Evolutionary conservation across 495 filamentous ascomycete genomes (phyloP).

Genomic region (Astrothelium subdiscretum): DNA sequence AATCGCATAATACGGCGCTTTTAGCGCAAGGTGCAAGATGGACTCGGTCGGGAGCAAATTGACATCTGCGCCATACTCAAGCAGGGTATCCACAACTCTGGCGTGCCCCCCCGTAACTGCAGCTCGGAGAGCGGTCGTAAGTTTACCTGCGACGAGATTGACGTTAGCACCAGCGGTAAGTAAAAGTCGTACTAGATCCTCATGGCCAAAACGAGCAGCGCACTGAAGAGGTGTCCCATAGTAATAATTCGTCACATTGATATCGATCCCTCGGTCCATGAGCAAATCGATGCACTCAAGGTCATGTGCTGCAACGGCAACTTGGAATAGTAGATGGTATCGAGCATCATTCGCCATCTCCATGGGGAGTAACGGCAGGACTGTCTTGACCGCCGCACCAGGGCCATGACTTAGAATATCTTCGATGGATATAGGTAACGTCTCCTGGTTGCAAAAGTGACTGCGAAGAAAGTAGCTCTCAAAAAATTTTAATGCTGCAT

Average conservation of each 20-base stretch:
- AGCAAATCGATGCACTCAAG: background rate
- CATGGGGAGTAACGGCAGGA: background rate
- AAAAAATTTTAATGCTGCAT: background rate
- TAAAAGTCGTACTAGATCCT: background rate
- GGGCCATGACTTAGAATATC: background rate
- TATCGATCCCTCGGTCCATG: background rate
- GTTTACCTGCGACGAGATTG: background rate
- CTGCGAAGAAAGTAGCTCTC: background rate
- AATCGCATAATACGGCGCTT: background rate
- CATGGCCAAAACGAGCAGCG: background rate
- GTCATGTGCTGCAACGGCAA: background rate
- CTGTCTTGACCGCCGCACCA: background rate
- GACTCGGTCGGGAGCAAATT: background rate
- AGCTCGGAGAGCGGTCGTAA: background rate
- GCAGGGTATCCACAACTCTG: background rate
- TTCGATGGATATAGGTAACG: too few relatives aligned
- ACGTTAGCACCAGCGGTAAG: background rate
- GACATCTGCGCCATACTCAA: background rate
- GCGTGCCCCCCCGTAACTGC: background rate
- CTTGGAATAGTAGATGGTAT: background rate
- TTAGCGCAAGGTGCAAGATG: background rate
- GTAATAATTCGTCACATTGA: background rate
- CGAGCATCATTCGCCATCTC: background rate
- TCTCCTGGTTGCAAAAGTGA: too few relatives aligned
- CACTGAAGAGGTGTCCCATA: background rate